phyloP scores from a whole-genome alignment of 148 eudicot genomes.

The Camellia japonica region DNA sequence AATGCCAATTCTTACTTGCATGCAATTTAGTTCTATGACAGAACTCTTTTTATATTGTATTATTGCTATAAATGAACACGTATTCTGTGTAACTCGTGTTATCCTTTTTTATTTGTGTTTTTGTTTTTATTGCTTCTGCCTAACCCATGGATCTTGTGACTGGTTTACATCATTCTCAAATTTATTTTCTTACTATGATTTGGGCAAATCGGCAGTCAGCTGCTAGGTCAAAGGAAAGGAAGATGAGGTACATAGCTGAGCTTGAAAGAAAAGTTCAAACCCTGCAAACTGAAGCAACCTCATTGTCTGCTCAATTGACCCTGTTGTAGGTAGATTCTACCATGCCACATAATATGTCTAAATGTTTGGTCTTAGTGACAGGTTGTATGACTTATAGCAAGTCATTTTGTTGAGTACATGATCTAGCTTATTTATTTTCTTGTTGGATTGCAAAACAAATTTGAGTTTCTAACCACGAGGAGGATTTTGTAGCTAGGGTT shows the following conservation, averaged over 20 bases:
- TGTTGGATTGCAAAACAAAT: not conserved
- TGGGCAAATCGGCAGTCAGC: slow-evolving; percentile 91
- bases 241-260: slow-evolving; percentile 79
- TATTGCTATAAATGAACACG: not conserved
- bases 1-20: not conserved
- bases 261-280: slow-evolving; percentile 78
- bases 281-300: slow-evolving; percentile 75
- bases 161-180: not conserved
- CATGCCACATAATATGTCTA: not conserved
- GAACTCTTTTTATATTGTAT: not conserved
- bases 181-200: slow-evolving; percentile 18
- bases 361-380: not conserved
- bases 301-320: slow-evolving; percentile 71
- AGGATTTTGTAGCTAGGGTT: too few species aligned
- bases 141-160: not conserved
- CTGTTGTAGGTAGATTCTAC: slow-evolving; percentile 55
- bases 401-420: not conserved
- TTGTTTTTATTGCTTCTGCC: too few species aligned
- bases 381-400: not conserved
- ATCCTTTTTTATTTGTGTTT: not conserved
- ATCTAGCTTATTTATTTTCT: not conserved
- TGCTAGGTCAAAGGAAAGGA: slow-evolving; percentile 89
- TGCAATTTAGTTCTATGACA: not conserved
- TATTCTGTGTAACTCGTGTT: not conserved
- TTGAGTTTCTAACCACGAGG: too few species aligned